Base-by-base conservation (phyloP, 129 eudicot genomes). In the Flaveria robusta region DNA sequence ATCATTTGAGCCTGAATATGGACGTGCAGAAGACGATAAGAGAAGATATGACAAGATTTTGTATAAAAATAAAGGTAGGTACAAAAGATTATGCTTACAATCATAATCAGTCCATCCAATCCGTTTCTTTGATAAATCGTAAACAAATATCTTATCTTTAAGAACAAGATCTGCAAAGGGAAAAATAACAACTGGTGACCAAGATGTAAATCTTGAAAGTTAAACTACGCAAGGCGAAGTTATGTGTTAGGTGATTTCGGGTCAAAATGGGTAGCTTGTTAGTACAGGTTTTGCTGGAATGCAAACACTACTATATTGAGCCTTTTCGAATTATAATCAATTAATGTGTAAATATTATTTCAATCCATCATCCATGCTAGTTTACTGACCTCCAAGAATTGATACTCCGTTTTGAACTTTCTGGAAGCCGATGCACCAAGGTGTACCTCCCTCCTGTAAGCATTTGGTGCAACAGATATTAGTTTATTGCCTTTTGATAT, bases 41-140 rank as follows among this genome's bases (percentile, higher is more conserved):
- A 60, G 45, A 22, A 71, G 9, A 31, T 29, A 66, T 14, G 9
- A 31, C 66, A 37, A 42, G 29, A 43, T 69, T 4, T 15, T 54
- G 5, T 2, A 14, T 4, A 46, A 54, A 27, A 41, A 3, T 15
- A 37, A 11, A 18, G 23, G 3, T 72, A 4, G 27, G 47, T 24
- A 18, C 45, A 82, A 23, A n/a, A 9, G 42, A 59, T 43, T 37
- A 27, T 70, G 84, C 98, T 90, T 86, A 92, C 98, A 92, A 60
- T 92, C 96, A 79, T 92, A 92, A 78, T 92, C 93, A 16, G 98
- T 87, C 98, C 98, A 92, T 75, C 98, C 98, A 39, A 92, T 84
- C 39, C 98, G 79, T 77, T 85, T 92, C 78, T 52, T 87, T 50
- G 85, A 86, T 66, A 92, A 68, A 85, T 92, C 98, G 39, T 92